Percentiles rank a stretch among this genome's conserved stretches.
Conservation (phyloP, 2,329 filamentous ascomycete genomes). For the Fusarium sp. region DNA sequence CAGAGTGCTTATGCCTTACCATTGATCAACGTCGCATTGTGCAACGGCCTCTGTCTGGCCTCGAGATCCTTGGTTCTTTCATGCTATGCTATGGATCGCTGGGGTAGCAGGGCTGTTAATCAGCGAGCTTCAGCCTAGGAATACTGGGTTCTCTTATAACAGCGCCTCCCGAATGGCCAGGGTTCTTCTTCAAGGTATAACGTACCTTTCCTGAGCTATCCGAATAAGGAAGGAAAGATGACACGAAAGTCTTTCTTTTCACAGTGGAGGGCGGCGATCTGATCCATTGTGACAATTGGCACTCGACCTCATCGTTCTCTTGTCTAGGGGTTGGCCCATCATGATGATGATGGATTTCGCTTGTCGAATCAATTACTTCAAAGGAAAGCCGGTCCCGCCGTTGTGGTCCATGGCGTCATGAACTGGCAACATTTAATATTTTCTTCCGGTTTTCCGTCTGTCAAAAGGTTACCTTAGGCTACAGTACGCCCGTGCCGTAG, state of each 20-base stretch:
- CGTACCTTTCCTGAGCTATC: conserved; percentile 6
- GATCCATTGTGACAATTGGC: conserved; percentile 18
- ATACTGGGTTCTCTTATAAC: conserved; percentile 25
- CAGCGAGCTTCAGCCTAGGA: conserved; percentile 25
- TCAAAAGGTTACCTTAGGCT: conserved; percentile 10
- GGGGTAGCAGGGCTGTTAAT: neutral
- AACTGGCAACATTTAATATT: conserved; percentile 6
- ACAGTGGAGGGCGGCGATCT: conserved; percentile 13
- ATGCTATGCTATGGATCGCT: conserved; percentile 11
- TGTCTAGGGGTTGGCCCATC: conserved; percentile 15
- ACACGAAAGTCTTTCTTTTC: conserved; percentile 1
- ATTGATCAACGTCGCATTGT: conserved; percentile 21
- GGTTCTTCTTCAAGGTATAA: neutral
- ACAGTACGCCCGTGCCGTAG: neutral
- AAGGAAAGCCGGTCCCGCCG: conserved; percentile 1
- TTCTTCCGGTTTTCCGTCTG: conserved; percentile 10
- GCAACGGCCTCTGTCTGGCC: conserved; percentile 26
- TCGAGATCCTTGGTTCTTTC: conserved; percentile 16
- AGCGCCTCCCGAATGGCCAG: conserved; percentile 6
- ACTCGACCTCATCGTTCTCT: neutral
- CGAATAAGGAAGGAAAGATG: conserved; percentile 27
- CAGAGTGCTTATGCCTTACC: conserved; percentile 29
- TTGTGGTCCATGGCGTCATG: conserved; percentile 26
- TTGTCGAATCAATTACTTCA: conserved; percentile 12
- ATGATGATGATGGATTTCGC: conserved; percentile 16